Evolutionary conservation across 108 stramenopile genomes (phyloP).

Genomic region (Conticribra guillardii): DNA sequence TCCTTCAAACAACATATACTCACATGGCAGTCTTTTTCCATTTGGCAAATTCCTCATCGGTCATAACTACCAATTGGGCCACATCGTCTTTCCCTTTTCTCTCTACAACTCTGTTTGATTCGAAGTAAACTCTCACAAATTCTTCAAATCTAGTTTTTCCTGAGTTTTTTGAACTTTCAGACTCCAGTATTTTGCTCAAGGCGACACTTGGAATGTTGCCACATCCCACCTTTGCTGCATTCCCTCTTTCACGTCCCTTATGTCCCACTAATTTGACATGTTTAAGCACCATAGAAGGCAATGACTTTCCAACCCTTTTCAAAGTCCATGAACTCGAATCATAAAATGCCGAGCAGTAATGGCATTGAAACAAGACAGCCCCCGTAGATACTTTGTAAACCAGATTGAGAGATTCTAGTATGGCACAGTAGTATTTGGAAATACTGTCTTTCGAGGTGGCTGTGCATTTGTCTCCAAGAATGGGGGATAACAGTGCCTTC

Average conservation of each 20-base stretch:
- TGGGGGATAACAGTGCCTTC: slow-evolving; percentile 28
- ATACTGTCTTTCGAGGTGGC: neutral
- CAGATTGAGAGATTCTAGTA: slow-evolving; percentile 18
- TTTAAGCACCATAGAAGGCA: slow-evolving; percentile 5
- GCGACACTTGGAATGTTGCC: neutral
- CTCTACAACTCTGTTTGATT: slow-evolving; percentile 12
- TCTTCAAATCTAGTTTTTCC: neutral
- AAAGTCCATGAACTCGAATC: slow-evolving; percentile 10
- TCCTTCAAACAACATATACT: too few relatives aligned
- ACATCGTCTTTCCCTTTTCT: neutral
- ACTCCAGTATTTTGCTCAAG: neutral
- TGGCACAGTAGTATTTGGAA: slow-evolving; percentile 14
- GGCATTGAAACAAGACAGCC: slow-evolving; percentile 24
- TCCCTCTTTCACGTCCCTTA: too few relatives aligned
- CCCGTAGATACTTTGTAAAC: neutral
- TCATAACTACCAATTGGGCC: slow-evolving; percentile 4
- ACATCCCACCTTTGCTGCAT: neutral
- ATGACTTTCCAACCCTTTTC: neutral
- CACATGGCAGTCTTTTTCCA: too few relatives aligned
- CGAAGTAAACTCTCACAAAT: slow-evolving; percentile 15
- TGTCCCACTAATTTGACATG: neutral
- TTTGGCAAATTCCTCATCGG: slow-evolving; percentile 15
- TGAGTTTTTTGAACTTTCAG: neutral
- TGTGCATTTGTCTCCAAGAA: slow-evolving; percentile 10
- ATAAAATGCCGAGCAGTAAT: slow-evolving; percentile 1